Conservation (phyloP, 495 filamentous ascomycete genomes). For the Pyrenopolyporus hunteri region DNA sequence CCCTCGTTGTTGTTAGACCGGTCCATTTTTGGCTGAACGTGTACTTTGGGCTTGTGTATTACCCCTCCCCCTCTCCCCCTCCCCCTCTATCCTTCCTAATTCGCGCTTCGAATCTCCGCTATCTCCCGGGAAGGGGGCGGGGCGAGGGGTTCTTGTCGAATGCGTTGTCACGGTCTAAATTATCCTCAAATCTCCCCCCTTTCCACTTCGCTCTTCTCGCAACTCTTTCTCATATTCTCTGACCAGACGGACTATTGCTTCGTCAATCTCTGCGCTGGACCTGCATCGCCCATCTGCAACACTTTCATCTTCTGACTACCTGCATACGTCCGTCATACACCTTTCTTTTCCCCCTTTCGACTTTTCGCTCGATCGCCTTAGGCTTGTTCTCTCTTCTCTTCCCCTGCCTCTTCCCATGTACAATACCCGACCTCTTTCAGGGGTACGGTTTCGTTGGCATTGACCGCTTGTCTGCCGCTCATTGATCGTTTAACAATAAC, state of each 20-base stretch:
- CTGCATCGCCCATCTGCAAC: not conserved
- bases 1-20: slow-evolving; percentile 1
- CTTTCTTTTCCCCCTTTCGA: not conserved
- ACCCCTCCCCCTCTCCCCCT: slow-evolving; percentile 30
- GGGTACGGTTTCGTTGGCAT: slow-evolving; percentile 20
- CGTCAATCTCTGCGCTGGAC: not conserved
- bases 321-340: not conserved
- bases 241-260: not conserved
- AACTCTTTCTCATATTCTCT: not conserved
- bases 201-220: not conserved
- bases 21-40: no score
- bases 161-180: slow-evolving; percentile 14
- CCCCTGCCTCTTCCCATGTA: slow-evolving; percentile 12
- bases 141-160: slow-evolving; percentile 6
- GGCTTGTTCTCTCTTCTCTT: slow-evolving; percentile 1
- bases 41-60: no score
- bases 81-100: slow-evolving; percentile 7
- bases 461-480: slow-evolving; percentile 29
- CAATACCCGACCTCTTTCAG: slow-evolving; percentile 14
- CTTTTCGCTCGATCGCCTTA: not conserved
- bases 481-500: slow-evolving; percentile 11
- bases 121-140: slow-evolving; percentile 18
- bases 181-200: slow-evolving; percentile 1
- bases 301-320: not conserved
- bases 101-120: slow-evolving; percentile 16